These are phyloP conservation scores for Coemansia sp. DNA, from an alignment of 192 early-diverging fungal species.

Conservation along the genomic window DNA sequence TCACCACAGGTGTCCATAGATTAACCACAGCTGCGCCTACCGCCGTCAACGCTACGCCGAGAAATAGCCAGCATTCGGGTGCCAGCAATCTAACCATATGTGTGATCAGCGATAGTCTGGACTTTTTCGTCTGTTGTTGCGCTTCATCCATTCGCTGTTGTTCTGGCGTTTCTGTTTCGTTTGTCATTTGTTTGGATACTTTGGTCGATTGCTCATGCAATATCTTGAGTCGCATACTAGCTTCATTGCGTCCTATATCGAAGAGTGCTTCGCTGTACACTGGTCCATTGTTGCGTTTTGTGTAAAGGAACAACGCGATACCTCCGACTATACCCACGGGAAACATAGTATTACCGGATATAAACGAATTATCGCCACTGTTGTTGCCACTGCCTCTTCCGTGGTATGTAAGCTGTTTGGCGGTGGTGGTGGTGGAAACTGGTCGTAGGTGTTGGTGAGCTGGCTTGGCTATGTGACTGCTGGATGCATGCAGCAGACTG, in stretches of 20 bases:
- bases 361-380: too few relatives aligned
- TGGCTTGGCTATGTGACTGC: background rate
- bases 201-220: conserved; percentile 36
- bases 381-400: too few relatives aligned
- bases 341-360: background rate
- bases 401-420: too few relatives aligned
- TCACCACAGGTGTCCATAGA: conserved; percentile 59
- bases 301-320: conserved; percentile 14
- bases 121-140: background rate
- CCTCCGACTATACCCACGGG: conserved; percentile 32
- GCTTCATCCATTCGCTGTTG: background rate
- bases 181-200: conserved; percentile 15
- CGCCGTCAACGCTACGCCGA: conserved; percentile 58
- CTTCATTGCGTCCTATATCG: background rate
- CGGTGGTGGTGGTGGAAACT: too few relatives aligned
- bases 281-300: conserved; percentile 2
- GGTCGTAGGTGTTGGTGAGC: too few relatives aligned
- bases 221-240: conserved; percentile 35
- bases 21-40: conserved; percentile 61
- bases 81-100: conserved; percentile 44
- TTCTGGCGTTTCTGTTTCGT: background rate
- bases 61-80: conserved; percentile 58
- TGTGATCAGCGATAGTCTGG: background rate
- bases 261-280: conserved; percentile 27
- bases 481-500: background rate